Percentiles rank a stretch among this genome's conserved stretches.
These are phyloP conservation scores for Candida odintsovae DNA, from an alignment of 805 yeast species.

Conservation along the genomic window DNA sequence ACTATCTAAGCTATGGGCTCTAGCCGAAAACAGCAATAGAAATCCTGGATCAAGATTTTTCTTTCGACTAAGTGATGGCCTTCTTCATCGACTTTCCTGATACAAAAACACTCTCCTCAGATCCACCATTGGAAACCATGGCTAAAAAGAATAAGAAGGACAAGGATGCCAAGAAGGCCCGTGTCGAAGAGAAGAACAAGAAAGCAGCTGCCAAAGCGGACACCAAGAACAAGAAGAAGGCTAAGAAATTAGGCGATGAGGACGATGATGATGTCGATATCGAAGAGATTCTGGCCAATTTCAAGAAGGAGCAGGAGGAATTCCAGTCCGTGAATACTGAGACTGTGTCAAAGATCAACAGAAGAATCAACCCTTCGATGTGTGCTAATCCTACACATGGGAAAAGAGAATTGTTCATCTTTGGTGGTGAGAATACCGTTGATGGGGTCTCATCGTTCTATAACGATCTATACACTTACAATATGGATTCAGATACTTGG, in stretches of 20 bases:
- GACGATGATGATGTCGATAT: constrained; percentile 84
- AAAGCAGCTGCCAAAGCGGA: constrained; percentile 75
- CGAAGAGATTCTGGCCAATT: constrained; percentile 74
- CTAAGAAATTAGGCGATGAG: constrained; percentile 72
- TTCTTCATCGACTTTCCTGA: neutral
- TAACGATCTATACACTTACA: constrained; percentile 73
- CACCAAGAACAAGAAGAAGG: constrained; percentile 63
- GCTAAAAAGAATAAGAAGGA: constrained; percentile 83
- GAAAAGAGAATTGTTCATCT: constrained; percentile 69
- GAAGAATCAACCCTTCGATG: constrained; percentile 69
- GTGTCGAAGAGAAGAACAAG: constrained; percentile 75
- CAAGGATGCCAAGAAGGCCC: constrained; percentile 87
- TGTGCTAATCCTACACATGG: constrained; percentile 72
- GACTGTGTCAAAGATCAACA: constrained; percentile 52
- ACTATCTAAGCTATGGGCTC: too few relatives aligned
- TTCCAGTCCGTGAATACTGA: constrained; percentile 68
- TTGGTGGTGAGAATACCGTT: constrained; percentile 80
- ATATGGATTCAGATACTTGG: constrained; percentile 79
- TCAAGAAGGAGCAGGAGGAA: constrained; percentile 72
- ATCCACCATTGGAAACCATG: constrained; percentile 39
- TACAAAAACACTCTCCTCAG: neutral
- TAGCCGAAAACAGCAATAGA: too few relatives aligned
- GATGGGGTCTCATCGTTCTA: constrained; percentile 56
- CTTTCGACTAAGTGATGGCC: too few relatives aligned
- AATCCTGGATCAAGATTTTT: too few relatives aligned